Evolutionary conservation across 306 rosid species (phyloP), one percentile per base, ranked within the genome.

Genomic region (Dicorynia guianensis): DNA sequence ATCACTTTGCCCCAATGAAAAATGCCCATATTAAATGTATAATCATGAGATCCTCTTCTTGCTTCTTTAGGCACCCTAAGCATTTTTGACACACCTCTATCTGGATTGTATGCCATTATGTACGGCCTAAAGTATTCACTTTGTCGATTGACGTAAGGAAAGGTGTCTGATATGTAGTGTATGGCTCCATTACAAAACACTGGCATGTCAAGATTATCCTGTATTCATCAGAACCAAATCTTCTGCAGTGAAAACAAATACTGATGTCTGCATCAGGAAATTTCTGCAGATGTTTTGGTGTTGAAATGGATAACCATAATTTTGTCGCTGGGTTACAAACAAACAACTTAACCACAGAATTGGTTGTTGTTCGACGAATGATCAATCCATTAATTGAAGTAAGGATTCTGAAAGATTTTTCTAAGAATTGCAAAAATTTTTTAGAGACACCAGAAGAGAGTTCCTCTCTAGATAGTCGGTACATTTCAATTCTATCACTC

Each of bases 101-200:
- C 46, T 9, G 44, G 5, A 6, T 40, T 50, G 5, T 74, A 80
- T 0, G 79, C 40, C 60, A 33, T 18, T 13, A 74, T 59, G 13
- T 74, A 74, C 0, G 74, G 74, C 68, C 63, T 44, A 9, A 30
- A 78, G 55, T 34, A 71, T 3, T 40, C 59, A 15, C 67, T 70
- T 0, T 0, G 0, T 18, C 13, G 20, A 0, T 2, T 2, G 5
- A 43, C 0, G 3, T 0, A 63, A 33, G 14, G 0, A 20, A 0
- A 34, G 0, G 67, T 14, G 34, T 49, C 35, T 5, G 72, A 80
- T 11, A 73, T 17, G 4, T 52, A 49, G 17, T 80, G 76, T 0
- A 74, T 3, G 8, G 64, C 43, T 17, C 73, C 69, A 2, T 44
- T 67, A n/a, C 12, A 6, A 67, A 5, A 2, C 0, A 79, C 75